A percentile compares a stretch with the other conserved stretches of the same genome.
These are phyloP conservation scores for Verticillium tricorpus DNA, from an alignment of 2,329 filamentous ascomycete species.

Conservation along the genomic window DNA sequence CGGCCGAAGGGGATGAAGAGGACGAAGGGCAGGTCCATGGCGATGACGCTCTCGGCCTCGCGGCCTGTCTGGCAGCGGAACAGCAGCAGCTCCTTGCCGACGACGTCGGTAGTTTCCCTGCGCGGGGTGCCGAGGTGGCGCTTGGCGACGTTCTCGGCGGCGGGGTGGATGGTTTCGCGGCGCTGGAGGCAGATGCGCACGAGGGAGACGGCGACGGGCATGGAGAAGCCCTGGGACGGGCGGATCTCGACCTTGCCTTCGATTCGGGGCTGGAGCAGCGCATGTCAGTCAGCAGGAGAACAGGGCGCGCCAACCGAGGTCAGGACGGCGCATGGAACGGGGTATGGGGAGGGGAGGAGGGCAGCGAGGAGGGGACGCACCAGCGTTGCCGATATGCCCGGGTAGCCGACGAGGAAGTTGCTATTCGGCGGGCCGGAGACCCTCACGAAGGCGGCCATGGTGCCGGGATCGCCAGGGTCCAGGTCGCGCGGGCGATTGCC, in stretches of 20 bases:
- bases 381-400: slow-evolving; percentile 94
- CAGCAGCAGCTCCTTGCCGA: slow-evolving; percentile 91
- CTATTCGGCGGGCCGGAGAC: slow-evolving; percentile 96
- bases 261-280: slow-evolving; percentile 70
- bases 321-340: slow-evolving; percentile 3
- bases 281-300: not conserved
- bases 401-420: slow-evolving; percentile 94
- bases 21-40: slow-evolving; percentile 96
- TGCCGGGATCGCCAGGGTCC: slow-evolving; percentile 5
- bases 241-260: slow-evolving; percentile 97
- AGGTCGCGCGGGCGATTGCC: not conserved
- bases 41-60: slow-evolving; percentile 82
- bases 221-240: slow-evolving; percentile 77
- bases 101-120: slow-evolving; percentile 85
- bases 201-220: slow-evolving; percentile 84
- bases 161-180: slow-evolving; percentile 93
- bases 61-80: slow-evolving; percentile 81
- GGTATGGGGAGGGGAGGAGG: not conserved
- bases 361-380: slow-evolving; percentile 50
- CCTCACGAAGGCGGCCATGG: slow-evolving; percentile 78
- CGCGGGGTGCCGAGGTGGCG: slow-evolving; percentile 85
- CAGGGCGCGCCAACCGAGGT: not conserved
- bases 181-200: slow-evolving; percentile 92
- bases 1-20: slow-evolving; percentile 95
- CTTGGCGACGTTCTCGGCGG: slow-evolving; percentile 89